These are phyloP conservation scores for Orbilia javanica DNA, from an alignment of 2,329 filamentous ascomycete species.

Conservation along the genomic window DNA sequence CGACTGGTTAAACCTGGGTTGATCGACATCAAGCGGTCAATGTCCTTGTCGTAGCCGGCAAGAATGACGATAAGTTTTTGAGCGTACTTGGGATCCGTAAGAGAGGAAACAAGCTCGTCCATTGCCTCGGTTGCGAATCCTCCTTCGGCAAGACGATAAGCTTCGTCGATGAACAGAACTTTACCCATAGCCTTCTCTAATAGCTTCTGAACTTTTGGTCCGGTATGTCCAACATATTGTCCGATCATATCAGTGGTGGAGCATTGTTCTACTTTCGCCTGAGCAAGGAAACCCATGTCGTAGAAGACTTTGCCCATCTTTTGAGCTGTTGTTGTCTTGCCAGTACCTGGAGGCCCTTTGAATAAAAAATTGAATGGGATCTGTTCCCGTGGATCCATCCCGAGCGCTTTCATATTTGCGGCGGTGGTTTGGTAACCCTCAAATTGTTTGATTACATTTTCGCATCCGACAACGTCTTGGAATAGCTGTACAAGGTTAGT, in stretches of 20 bases:
- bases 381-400: slow-evolving; percentile 71
- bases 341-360: slow-evolving; percentile 70
- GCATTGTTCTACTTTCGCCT: slow-evolving; percentile 68
- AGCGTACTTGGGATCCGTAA: slow-evolving; percentile 69
- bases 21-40: slow-evolving; percentile 73
- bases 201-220: slow-evolving; percentile 72
- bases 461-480: slow-evolving; percentile 71
- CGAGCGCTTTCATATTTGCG: slow-evolving; percentile 68
- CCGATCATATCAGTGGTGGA: slow-evolving; percentile 71
- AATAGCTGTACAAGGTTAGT: slow-evolving; percentile 74
- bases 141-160: slow-evolving; percentile 69
- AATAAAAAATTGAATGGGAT: slow-evolving; percentile 79
- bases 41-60: slow-evolving; percentile 74
- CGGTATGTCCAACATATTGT: slow-evolving; percentile 70
- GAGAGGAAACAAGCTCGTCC: slow-evolving; percentile 70
- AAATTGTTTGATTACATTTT: slow-evolving; percentile 70
- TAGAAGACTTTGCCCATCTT: slow-evolving; percentile 68
- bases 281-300: slow-evolving; percentile 69
- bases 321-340: slow-evolving; percentile 60
- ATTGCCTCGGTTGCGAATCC: slow-evolving; percentile 69
- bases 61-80: slow-evolving; percentile 71
- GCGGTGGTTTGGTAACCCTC: slow-evolving; percentile 71
- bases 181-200: slow-evolving; percentile 71
- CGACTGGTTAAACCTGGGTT: slow-evolving; percentile 76
- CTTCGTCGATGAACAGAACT: slow-evolving; percentile 73